Conservation (phyloP, 2,329 filamentous ascomycete genomes). For the Exophiala sideris region DNA sequence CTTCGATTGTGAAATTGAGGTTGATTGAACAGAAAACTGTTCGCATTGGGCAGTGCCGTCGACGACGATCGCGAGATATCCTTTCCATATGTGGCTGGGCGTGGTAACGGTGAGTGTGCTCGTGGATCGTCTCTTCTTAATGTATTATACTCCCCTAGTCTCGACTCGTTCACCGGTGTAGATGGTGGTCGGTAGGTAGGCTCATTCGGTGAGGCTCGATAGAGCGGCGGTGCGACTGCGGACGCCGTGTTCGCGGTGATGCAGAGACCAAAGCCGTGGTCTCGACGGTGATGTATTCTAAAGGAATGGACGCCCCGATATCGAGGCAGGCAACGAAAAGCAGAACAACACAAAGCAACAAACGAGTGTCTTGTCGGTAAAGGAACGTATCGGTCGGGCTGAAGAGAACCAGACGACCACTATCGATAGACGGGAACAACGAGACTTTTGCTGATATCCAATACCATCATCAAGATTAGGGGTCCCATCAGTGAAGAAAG, state of each 20-base stretch:
- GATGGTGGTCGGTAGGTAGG: slow-evolving; percentile 38
- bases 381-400: slow-evolving; percentile 12
- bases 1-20: slow-evolving; percentile 37
- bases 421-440: slow-evolving; percentile 25
- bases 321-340: slow-evolving; percentile 2
- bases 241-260: slow-evolving; percentile 51
- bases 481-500: slow-evolving; percentile 5
- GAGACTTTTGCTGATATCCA: slow-evolving; percentile 21
- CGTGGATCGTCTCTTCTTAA: slow-evolving; percentile 43
- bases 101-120: slow-evolving; percentile 46
- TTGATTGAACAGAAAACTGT: slow-evolving; percentile 33
- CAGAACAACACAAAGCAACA: neutral
- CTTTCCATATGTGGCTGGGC: slow-evolving; percentile 40
- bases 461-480: slow-evolving; percentile 17
- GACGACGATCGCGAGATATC: slow-evolving; percentile 54
- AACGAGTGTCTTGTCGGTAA: slow-evolving; percentile 8
- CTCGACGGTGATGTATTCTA: slow-evolving; percentile 17
- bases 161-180: slow-evolving; percentile 45
- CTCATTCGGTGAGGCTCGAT: slow-evolving; percentile 58
- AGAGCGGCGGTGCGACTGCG: slow-evolving; percentile 58
- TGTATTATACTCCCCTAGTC: slow-evolving; percentile 39
- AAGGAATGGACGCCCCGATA: slow-evolving; percentile 5
- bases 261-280: slow-evolving; percentile 27
- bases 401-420: slow-evolving; percentile 9
- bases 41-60: slow-evolving; percentile 48